Evolutionary conservation across 1,284 basidiomycete genomes (phyloP).

Genomic region (Meira nashicola): DNA sequence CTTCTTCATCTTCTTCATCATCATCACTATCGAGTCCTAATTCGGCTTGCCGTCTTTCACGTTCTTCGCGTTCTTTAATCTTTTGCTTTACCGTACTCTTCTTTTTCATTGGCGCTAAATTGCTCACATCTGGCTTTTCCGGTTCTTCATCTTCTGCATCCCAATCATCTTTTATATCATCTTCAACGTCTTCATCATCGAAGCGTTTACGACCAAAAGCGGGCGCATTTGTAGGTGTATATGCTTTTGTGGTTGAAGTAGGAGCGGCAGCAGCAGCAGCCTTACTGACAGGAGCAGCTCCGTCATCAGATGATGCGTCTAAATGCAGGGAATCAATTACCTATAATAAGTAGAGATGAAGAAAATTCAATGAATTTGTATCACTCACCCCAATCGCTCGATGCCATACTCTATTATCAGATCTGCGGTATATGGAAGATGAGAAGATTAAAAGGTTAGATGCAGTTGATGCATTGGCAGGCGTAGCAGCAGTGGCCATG

Average conservation of each 20-base stretch:
- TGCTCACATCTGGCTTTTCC: conserved; percentile 20
- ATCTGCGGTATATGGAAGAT: too few relatives aligned
- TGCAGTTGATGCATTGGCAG: too few relatives aligned
- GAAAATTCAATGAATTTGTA: too few relatives aligned
- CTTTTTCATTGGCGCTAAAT: conserved; percentile 37
- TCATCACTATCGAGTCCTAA: conserved; percentile 14
- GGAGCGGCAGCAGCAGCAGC: conserved; percentile 17
- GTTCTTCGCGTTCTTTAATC: conserved; percentile 46
- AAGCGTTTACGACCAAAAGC: conserved; percentile 36
- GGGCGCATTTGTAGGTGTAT: not conserved
- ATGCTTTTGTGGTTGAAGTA: not conserved
- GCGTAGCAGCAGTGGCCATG: too few relatives aligned
- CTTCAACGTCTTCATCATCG: conserved; percentile 49
- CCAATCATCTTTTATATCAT: conserved; percentile 51
- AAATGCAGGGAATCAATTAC: not conserved
- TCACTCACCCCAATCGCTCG: too few relatives aligned
- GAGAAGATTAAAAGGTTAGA: too few relatives aligned
- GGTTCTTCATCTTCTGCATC: conserved; percentile 45
- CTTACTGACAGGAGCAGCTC: conserved; percentile 22
- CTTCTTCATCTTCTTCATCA: conserved; percentile 29
- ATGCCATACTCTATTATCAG: too few relatives aligned
- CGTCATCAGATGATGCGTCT: conserved; percentile 43
- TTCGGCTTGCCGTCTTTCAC: conserved; percentile 17
- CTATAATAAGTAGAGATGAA: too few relatives aligned
- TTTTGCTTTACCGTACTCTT: conserved; percentile 49